phyloP scores from a whole-genome alignment of 2,329 filamentous ascomycete genomes.

The Blastomyces percursus region DNA sequence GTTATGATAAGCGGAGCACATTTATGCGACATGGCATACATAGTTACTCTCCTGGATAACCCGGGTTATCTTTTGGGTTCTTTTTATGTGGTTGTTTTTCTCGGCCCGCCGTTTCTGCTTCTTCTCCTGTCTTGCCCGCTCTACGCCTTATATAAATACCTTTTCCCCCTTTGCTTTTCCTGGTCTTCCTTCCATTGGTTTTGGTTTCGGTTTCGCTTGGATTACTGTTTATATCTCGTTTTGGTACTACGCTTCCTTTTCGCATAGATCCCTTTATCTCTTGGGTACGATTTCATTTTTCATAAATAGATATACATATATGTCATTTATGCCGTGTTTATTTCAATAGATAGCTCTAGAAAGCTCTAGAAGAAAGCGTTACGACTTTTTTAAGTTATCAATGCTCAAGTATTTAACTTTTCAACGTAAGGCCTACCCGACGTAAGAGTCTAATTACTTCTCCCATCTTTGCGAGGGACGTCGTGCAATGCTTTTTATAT shows the following conservation, averaged over 20 bases:
- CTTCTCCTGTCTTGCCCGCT: not conserved
- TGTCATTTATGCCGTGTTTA: too few species aligned
- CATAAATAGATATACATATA: not conserved
- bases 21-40: not conserved
- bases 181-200: constrained; percentile 8
- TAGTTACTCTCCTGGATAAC: not conserved
- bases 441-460: too few species aligned
- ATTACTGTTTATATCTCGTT: not conserved
- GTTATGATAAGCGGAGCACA: not conserved
- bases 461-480: too few species aligned
- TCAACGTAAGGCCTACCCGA: too few species aligned
- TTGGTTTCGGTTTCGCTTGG: not conserved
- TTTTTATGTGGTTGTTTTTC: not conserved
- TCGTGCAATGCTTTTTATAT: too few species aligned
- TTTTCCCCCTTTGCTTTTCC: not conserved
- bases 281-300: not conserved
- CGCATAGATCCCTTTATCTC: not conserved
- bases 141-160: not conserved
- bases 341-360: too few species aligned
- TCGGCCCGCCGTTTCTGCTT: not conserved
- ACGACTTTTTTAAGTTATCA: too few species aligned
- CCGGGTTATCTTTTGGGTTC: not conserved
- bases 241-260: not conserved
- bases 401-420: too few species aligned
- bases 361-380: too few species aligned